Conservation (phyloP, 75 land plant genomes). For the Adiantum capillusveneris region DNA sequence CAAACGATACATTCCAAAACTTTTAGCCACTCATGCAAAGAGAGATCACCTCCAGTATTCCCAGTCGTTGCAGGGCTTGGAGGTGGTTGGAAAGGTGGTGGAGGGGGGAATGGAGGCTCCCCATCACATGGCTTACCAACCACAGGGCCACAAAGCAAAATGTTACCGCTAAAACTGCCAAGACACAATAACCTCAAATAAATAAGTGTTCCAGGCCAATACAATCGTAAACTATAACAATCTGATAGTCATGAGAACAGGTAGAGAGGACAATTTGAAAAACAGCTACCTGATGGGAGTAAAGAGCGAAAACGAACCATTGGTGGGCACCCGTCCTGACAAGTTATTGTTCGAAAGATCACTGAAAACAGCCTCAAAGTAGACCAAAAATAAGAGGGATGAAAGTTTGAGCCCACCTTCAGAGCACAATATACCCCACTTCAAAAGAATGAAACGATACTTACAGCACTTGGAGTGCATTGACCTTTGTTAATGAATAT, state of each 20-base stretch:
- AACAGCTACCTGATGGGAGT: conserved; percentile 91
- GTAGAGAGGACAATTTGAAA: too few relatives aligned
- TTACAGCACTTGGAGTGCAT: conserved; percentile 89
- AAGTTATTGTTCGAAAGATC: conserved; percentile 89
- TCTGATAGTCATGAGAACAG: too few relatives aligned
- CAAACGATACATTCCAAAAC: too few relatives aligned
- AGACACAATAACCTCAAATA: too few relatives aligned
- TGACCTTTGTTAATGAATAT: conserved; percentile 57
- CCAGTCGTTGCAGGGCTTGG: conserved; percentile 2
- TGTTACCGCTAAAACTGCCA: conserved; percentile 27
- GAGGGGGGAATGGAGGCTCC: conserved; percentile 32
- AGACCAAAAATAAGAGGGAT: not conserved
- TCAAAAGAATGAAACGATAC: conserved; percentile 13
- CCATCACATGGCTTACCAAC: conserved; percentile 32
- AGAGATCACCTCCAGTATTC: conserved; percentile 5
- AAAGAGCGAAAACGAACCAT: conserved; percentile 92
- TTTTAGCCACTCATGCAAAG: not conserved
- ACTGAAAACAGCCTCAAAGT: conserved; percentile 35
- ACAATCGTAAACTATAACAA: not conserved
- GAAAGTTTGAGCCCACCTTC: not conserved
- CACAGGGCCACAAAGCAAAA: conserved; percentile 27
- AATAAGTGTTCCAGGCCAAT: not conserved
- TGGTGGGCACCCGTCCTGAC: conserved; percentile 77
- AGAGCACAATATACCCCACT: conserved; percentile 1
- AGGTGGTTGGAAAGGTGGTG: conserved; percentile 31